Evolutionary conservation across 2,329 filamentous ascomycete species (phyloP), one percentile per base, ranked within the genome.

Genomic region (Lasiodiplodia hormozganensis): DNA sequence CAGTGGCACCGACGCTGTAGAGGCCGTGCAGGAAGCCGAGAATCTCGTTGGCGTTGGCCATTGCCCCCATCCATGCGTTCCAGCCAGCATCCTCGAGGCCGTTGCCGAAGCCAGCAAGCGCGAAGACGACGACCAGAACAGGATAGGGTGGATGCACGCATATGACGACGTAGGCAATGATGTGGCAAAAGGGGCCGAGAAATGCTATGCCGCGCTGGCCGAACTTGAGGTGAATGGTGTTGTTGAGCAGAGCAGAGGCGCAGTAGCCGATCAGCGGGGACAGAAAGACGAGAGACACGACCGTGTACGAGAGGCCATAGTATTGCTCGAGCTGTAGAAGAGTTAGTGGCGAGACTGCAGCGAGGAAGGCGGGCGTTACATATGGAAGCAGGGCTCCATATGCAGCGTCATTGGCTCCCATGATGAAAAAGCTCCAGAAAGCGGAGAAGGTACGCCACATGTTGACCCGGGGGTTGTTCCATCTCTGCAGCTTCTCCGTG

Each of bases 191-290:
- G 0, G 91, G 89, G 0, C 85, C 89, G 5, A 93, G 76, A 62
- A 92, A 74, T 12, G 91, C 90, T 11, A 94, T 86, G 11, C 92
- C 92, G 18, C 90, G 86, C 74, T 92, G 91, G 43, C 92, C 92
- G 62, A 88, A 82, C 47, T 81, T 82, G 72, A 89, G 82, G 76
- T 92, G 90, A 56, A 92, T 84, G 11, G 79, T 78, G 74, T 90
- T 91, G 77, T 92, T 93, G 62, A 86, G 75, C 1, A 92, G 77
- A 1, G 89, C 89, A 1, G 89, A 88, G 2, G 85, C 73, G 16
- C 87, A 83, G 78, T 92, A 92, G 57, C 90, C 90, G 3, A 86
- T 80, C 60, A 92, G 88, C 0, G 89, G 89, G 0, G 89, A 85
- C 12, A 92, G 81, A 76, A 92, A 92, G 53, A 92, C 80, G 2